A percentile compares a stretch with the other conserved stretches of the same genome.
These are phyloP conservation scores for Colletotrichum orchidophilum DNA, from an alignment of 2,329 filamentous ascomycete species.

Conservation along the genomic window DNA sequence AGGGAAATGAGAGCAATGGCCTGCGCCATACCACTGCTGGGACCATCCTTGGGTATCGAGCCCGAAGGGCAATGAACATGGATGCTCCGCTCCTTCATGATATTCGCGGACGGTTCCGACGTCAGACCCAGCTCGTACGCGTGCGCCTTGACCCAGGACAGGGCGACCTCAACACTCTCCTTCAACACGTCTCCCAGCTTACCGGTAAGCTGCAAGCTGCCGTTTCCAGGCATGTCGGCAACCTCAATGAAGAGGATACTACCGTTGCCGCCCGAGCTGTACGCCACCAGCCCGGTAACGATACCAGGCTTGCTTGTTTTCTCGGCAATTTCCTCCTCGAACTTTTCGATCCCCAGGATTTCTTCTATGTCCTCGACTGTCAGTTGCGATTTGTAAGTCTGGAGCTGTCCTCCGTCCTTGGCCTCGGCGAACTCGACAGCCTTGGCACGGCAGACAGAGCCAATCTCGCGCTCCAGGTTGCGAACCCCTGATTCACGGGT, in stretches of 20 bases:
- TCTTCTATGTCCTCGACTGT: constrained; percentile 84
- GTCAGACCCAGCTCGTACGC: constrained; percentile 90
- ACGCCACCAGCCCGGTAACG: constrained; percentile 95
- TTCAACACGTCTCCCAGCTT: constrained; percentile 97
- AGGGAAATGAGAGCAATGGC: constrained; percentile 92
- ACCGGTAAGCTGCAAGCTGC: constrained; percentile 92
- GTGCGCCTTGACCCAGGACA: constrained; percentile 97
- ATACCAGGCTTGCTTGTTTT: constrained; percentile 86
- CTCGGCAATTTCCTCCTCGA: constrained; percentile 95
- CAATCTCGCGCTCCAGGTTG: constrained; percentile 94
- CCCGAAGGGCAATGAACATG: constrained; percentile 97
- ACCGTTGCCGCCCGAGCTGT: constrained; percentile 90
- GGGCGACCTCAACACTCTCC: constrained; percentile 94
- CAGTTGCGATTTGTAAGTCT: constrained; percentile 78
- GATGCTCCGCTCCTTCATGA: constrained; percentile 94
- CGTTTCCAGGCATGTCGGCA: constrained; percentile 93
- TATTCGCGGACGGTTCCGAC: constrained; percentile 82
- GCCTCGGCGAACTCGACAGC: constrained; percentile 95
- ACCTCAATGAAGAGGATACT: constrained; percentile 99
- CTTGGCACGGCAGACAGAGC: constrained; percentile 92
- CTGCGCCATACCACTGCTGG: constrained; percentile 89
- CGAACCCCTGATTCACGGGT: constrained; percentile 96
- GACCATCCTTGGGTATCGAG: constrained; percentile 93
- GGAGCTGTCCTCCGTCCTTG: constrained; percentile 75
- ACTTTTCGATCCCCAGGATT: constrained; percentile 92